Evolutionary conservation across 345 rosid genomes (phyloP), one percentile per base, ranked within the genome.

Genomic region (Rhizophora apiculata): DNA sequence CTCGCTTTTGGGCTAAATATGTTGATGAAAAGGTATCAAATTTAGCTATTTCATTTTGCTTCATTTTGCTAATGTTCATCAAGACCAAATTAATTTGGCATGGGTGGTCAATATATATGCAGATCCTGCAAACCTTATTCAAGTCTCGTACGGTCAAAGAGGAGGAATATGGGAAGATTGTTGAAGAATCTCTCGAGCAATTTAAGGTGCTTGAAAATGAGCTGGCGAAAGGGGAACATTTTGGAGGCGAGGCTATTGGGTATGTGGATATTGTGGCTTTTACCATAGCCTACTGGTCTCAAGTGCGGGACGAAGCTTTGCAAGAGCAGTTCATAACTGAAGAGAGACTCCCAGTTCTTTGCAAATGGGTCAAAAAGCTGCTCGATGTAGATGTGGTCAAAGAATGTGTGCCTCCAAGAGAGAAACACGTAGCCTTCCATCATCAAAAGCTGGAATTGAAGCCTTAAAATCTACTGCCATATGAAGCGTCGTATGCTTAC

Each of bases 1-100:
- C 71, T 32, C 76, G 76, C 8, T 73, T 73, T 18, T 73, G 71
- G 71, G 66, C 67, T 22, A 73, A 51, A 43, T 73, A 60, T 18
- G 32, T 73, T 16, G 46, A 73, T 6, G 76, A 49, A 20, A 61
- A 19, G 55, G 70, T 60, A 30, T 53, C 13, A 56, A 24, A 15
- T 56, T 24, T n/a, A 9, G 15, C 27, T 55, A 29, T 55, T 20
- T 26, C 24, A 8, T n/a, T 56, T 27, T 21, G 31, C 30, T 13
- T 15, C 19, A 3, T 43, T 11, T 6, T 8, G 43, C 43, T 36
- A 36, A 36, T 36, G 26, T 7, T 21, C 6, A 54, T 24, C 27
- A 20, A 24, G 24, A 3, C 4, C 7, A 24, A n/a, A n/a, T 29
- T 54, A n/a, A n/a, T 8, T 27, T 48, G 27, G 2, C 6, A 20